Evolutionary conservation across 2,329 filamentous ascomycete species (phyloP).

Genomic region (Colletotrichum tabaci): DNA sequence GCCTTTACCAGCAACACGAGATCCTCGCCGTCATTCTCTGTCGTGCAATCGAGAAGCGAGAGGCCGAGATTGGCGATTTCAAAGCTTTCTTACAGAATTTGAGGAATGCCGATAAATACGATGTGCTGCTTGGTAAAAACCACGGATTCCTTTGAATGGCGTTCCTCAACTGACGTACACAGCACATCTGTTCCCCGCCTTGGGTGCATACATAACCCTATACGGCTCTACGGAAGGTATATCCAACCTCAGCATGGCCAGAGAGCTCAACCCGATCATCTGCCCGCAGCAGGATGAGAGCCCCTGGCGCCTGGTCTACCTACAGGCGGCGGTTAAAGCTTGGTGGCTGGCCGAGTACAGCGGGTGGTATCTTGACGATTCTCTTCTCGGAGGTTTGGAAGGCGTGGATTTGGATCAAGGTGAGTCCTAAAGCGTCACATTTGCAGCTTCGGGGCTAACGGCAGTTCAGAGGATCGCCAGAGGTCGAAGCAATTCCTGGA

Average conservation of each 20-base stretch:
- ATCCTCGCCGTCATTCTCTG: constrained; percentile 85
- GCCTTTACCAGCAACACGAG: constrained; percentile 91
- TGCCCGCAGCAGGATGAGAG: constrained; percentile 77
- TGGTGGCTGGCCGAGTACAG: constrained; percentile 97
- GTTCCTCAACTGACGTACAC: neutral
- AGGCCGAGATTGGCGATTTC: constrained; percentile 81
- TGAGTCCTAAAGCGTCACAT: constrained; percentile 46
- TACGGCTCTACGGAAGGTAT: constrained; percentile 85
- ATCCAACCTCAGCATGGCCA: constrained; percentile 76
- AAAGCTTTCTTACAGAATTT: constrained; percentile 77
- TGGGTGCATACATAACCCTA: constrained; percentile 82
- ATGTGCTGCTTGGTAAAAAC: constrained; percentile 69
- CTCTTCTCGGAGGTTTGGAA: constrained; percentile 48
- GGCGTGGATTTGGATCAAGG: constrained; percentile 75
- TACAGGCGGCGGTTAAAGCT: constrained; percentile 83
- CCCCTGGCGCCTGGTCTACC: constrained; percentile 79
- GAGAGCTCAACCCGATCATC: constrained; percentile 78
- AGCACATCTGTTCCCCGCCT: constrained; percentile 86
- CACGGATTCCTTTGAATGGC: constrained; percentile 35
- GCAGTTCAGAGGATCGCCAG: constrained; percentile 73
- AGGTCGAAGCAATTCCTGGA: constrained; percentile 82
- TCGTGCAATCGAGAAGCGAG: constrained; percentile 82
- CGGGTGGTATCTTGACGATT: constrained; percentile 86
- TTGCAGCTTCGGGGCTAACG: constrained; percentile 44
- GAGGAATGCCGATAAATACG: constrained; percentile 82